phyloP scores from a whole-genome alignment of 169 alveolate species.

The Eimeria praecox region DNA sequence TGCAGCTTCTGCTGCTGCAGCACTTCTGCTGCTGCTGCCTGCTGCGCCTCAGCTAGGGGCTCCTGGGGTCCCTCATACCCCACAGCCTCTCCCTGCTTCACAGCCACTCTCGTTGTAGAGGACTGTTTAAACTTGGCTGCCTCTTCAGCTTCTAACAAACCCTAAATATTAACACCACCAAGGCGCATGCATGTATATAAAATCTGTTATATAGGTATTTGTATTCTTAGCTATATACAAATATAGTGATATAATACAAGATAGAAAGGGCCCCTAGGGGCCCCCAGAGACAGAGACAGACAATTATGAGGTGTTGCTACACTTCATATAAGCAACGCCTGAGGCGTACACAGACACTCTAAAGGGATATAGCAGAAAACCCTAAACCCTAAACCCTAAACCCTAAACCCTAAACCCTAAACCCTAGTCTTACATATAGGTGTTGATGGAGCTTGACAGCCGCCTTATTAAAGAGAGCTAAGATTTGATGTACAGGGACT shows the following conservation, averaged over 20 bases:
- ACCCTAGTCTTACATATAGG: slow-evolving; percentile 74
- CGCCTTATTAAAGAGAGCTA: slow-evolving; percentile 86
- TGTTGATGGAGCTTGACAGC: slow-evolving; percentile 41
- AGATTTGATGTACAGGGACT: slow-evolving; percentile 83
- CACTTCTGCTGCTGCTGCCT: slow-evolving; percentile 71
- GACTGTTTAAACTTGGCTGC: background rate
- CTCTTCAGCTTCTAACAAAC: slow-evolving; percentile 45
- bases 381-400: too few relatives aligned
- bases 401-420: slow-evolving; percentile 4
- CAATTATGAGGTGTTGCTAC: background rate
- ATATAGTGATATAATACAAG: background rate
- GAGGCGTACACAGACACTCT: too few relatives aligned
- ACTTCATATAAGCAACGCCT: too few relatives aligned
- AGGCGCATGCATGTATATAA: background rate
- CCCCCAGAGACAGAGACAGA: slow-evolving; percentile 25
- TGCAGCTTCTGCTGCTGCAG: slow-evolving; percentile 63
- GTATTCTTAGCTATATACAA: too few relatives aligned
- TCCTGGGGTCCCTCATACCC: slow-evolving; percentile 49
- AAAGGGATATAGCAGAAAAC: too few relatives aligned
- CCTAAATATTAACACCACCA: slow-evolving; percentile 15
- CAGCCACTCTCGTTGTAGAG: slow-evolving; percentile 34
- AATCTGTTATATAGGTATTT: background rate
- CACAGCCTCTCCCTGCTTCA: slow-evolving; percentile 58
- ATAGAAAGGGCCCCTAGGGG: background rate
- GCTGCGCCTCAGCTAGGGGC: slow-evolving; percentile 77